phyloP scores from a whole-genome alignment of 106 monocot species.

The Iris macrosiphon region DNA sequence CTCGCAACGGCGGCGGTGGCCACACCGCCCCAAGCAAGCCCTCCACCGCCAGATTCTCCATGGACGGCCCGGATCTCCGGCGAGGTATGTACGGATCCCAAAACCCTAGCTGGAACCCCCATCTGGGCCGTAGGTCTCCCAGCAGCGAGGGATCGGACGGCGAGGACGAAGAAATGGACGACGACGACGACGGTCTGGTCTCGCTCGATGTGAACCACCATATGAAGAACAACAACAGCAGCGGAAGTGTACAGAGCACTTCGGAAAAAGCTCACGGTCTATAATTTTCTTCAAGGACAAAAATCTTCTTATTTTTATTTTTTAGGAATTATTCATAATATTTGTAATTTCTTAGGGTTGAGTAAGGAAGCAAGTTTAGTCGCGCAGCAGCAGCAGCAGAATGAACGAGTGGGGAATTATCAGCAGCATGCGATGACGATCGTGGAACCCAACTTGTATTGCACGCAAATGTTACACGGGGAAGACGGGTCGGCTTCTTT shows the following conservation, averaged over 20 bases:
- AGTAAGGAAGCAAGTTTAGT: constrained; percentile 12
- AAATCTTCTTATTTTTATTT: not conserved
- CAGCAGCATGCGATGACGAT: constrained; percentile 29
- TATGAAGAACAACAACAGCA: constrained; percentile 42
- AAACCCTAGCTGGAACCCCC: constrained; percentile 12
- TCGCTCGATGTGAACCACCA: constrained; percentile 15
- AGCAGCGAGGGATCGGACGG: constrained; percentile 13
- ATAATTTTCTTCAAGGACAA: not conserved
- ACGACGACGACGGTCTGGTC: constrained; percentile 25
- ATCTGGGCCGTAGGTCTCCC: not conserved
- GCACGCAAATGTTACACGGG: constrained; percentile 12
- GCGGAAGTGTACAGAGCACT: constrained; percentile 57
- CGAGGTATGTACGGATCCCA: constrained; percentile 1
- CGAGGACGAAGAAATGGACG: constrained; percentile 22
- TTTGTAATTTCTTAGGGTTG: constrained; percentile 20
- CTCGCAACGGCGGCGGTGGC: constrained; percentile 1
- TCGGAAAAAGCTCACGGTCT: constrained; percentile 31
- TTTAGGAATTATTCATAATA: not conserved
- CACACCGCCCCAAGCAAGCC: not conserved
- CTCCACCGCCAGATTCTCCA: not conserved
- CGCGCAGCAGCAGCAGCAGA: constrained; percentile 16
- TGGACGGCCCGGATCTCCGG: constrained; percentile 5
- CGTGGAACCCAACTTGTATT: constrained; percentile 29
- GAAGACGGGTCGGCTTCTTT: constrained; percentile 18
- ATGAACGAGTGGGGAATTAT: constrained; percentile 10